Evolutionary conservation across 2,329 filamentous ascomycete species (phyloP), one percentile per base, ranked within the genome.

Genomic region (Rosellinia necatrix): DNA sequence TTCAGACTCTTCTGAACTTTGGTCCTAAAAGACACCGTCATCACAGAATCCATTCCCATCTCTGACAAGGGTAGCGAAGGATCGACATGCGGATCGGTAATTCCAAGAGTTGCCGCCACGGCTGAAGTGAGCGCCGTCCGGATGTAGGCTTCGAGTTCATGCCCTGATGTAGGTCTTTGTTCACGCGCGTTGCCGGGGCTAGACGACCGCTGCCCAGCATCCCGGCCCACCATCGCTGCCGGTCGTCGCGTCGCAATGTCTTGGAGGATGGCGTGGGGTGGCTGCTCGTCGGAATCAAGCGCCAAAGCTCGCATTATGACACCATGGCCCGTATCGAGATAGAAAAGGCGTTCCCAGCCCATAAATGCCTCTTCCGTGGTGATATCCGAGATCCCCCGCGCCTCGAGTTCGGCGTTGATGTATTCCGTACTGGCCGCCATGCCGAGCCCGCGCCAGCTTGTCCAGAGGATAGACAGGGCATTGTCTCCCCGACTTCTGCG

Each of bases 311-410:
- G 69, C 12, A 72, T 60, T 0, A 78, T 71, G 3, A 76, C 74
- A 2, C 64, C 74, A 29, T 75, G 71, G n/a, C 71, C 71, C 4
- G 71, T 66, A 40, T 76, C 66, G 51, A 70, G 70, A 10, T 65
- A 64, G 10, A 61, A 62, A 4, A 76, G 35, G 51, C 76, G 65
- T 27, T 71, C 62, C 75, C 76, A 78, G 3, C 76, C 76, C 3
- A 63, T 66, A 62, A 78, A 78, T 0, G 66, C 76, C 49, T 78
- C 76, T 1, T 75, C 68, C 8, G 63, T 58, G 0, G 69, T 74
- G 41, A 79, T 69, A 42, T 74, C 72, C 1, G 74, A 76, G 46
- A 79, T 74, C 3, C 76, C 76, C 56, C 74, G 75, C 51, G 61
- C 68, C 15, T 70, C 63, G 4, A 79, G 62, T 59, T 79, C 77